Evolutionary conservation across 306 rosid genomes (phyloP), one percentile per base, ranked within the genome.

Genomic region (Sechiopsis laciniata): DNA sequence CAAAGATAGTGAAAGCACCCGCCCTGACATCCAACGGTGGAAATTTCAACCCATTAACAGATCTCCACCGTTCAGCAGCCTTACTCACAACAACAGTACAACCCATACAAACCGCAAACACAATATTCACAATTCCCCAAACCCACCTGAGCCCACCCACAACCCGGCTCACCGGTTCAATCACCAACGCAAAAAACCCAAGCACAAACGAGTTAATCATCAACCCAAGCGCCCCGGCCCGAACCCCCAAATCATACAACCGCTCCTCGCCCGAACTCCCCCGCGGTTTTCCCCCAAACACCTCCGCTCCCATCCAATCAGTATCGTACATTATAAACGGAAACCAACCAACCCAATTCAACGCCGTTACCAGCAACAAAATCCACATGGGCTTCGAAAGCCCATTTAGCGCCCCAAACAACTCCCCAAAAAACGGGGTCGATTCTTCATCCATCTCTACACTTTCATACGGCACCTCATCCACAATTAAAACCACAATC

Each of bases 281-380:
- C 0, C 32, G 32, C 1, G 78, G 72, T n/a, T 55, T 68, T 3
- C 98, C 98, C 0, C 98, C 98, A 32, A 81, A 94, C 29, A 94
- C 97, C 76, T 94, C 98, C 8, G 12, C 48, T 1, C 98, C 98
- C 98, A 89, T 94, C 98, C 98, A 94, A 59, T 94, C 98, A 0
- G 98, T 94, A 78, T 94, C 97, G 70, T 82, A 94, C 32, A 94
- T 61, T 71, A 94, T 19, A 82, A 94, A 94, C 0, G 97, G 97
- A 50, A 90, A 94, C 97, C 98, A 94, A 0, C 95, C 98, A 24
- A 90, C 62, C 97, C 98, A 94, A 10, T 94, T 94, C 0, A 90
- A 80, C 19, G 89, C 84, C 73, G 98, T 94, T 78, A 94, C 98
- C 52, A 90, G n/a, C 0, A 94, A 48, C 2, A 94, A 67, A 11